These are phyloP conservation scores for Colletotrichum costaricense DNA, from an alignment of 2,329 filamentous ascomycete genomes.

Conservation along the genomic window DNA sequence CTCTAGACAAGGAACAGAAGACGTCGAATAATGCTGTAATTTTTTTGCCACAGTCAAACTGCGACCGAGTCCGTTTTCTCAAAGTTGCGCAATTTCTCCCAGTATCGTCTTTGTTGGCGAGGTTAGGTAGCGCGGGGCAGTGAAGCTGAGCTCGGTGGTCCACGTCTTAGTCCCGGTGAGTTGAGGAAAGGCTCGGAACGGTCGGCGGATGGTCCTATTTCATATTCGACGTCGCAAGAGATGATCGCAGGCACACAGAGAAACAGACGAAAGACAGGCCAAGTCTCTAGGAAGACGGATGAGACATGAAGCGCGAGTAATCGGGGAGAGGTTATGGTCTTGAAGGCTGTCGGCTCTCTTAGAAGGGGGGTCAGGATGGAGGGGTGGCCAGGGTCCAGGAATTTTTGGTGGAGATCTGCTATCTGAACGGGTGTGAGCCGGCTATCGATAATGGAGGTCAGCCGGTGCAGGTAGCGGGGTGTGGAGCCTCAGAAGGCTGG, in stretches of 20 bases:
- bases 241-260: not conserved
- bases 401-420: conserved; percentile 29
- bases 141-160: conserved; percentile 16
- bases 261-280: not conserved
- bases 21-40: not conserved
- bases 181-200: conserved; percentile 18
- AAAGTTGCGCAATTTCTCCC: conserved; percentile 1
- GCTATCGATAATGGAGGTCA: conserved; percentile 35
- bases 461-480: conserved; percentile 32
- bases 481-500: conserved; percentile 30
- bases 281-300: conserved; percentile 18
- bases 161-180: conserved; percentile 15
- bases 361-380: conserved; percentile 7
- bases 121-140: conserved; percentile 18
- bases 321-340: conserved; percentile 13
- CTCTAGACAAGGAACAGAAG: not conserved
- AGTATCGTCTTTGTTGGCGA: not conserved
- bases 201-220: conserved; percentile 22
- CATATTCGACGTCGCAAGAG: conserved; percentile 23
- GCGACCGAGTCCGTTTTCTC: not conserved
- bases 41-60: not conserved
- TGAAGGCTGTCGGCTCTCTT: not conserved
- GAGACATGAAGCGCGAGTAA: conserved; percentile 18
- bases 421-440: conserved; percentile 29
- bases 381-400: conserved; percentile 13